phyloP scores from a whole-genome alignment of 2,329 filamentous ascomycete species.

The Alternaria postmessia region DNA sequence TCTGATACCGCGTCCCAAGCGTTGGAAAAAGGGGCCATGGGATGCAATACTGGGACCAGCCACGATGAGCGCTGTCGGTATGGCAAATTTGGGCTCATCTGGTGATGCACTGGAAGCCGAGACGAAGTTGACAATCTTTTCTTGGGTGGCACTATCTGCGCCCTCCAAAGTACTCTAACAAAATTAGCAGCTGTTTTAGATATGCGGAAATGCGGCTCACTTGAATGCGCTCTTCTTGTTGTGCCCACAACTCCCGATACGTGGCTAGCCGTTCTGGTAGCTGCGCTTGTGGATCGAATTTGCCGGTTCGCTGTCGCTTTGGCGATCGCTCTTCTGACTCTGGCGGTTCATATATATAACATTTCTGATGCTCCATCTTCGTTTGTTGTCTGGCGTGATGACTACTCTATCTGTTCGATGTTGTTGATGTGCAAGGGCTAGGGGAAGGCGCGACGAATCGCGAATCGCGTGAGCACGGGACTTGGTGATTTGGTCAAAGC shows the following conservation, averaged over 20 bases:
- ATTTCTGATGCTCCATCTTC: conserved; percentile 59
- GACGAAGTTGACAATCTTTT: conserved; percentile 52
- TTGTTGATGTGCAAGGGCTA: conserved; percentile 15
- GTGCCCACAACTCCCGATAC: conserved; percentile 71
- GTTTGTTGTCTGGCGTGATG: not conserved
- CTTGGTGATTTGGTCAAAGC: conserved; percentile 26
- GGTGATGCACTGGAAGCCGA: conserved; percentile 33
- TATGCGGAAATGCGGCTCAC: conserved; percentile 43
- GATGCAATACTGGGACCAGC: conserved; percentile 81
- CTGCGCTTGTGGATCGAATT: conserved; percentile 29
- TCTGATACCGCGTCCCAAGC: conserved; percentile 62
- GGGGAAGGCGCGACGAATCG: conserved; percentile 24
- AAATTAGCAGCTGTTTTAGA: conserved; percentile 17
- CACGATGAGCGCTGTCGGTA: conserved; percentile 76
- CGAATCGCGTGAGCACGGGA: conserved; percentile 42
- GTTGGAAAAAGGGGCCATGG: conserved; percentile 76
- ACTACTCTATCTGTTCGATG: not conserved
- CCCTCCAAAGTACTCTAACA: conserved; percentile 48
- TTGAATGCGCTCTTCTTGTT: conserved; percentile 70
- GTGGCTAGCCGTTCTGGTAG: conserved; percentile 62
- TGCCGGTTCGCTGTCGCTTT: conserved; percentile 53
- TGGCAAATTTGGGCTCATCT: conserved; percentile 53
- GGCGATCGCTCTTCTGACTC: conserved; percentile 46
- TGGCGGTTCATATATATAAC: conserved; percentile 55
- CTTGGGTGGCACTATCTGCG: conserved; percentile 51